These are phyloP conservation scores for Hyaloscypha variabilis DNA, from an alignment of 495 filamentous ascomycete genomes.

Conservation along the genomic window DNA sequence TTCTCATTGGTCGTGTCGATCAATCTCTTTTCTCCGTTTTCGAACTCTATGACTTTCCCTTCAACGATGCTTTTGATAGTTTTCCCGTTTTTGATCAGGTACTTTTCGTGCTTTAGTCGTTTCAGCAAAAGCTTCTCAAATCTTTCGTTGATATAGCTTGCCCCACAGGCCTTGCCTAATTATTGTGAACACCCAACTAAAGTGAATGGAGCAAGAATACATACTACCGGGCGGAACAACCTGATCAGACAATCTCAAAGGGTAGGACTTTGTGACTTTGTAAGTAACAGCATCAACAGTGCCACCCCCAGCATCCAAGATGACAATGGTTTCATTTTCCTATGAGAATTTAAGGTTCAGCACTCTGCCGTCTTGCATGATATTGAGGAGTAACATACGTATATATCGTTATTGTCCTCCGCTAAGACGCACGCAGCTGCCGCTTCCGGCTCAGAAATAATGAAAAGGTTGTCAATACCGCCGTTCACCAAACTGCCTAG, in stretches of 20 bases:
- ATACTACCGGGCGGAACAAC: conserved; percentile 16
- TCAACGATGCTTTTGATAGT: conserved; percentile 17
- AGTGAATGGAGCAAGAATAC: conserved; percentile 1
- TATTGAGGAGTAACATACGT: conserved; percentile 10
- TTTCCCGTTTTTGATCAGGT: conserved; percentile 19
- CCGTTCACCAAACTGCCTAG: conserved; percentile 26
- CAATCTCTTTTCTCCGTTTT: conserved; percentile 18
- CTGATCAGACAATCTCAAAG: conserved; percentile 30
- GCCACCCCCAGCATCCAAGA: conserved; percentile 53
- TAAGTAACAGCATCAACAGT: conserved; percentile 56
- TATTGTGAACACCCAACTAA: background rate
- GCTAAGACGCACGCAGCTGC: conserved; percentile 34
- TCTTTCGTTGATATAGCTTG: conserved; percentile 24
- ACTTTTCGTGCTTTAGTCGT: conserved; percentile 11
- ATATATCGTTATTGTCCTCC: conserved; percentile 12
- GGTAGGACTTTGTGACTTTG: conserved; percentile 48
- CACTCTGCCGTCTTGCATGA: conserved; percentile 17
- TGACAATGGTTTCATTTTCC: conserved; percentile 39
- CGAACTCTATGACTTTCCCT: conserved; percentile 11
- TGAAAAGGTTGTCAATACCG: conserved; percentile 33
- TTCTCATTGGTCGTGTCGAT: conserved; percentile 8
- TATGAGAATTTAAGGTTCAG: conserved; percentile 22
- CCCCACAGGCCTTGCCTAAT: conserved; percentile 17
- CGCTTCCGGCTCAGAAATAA: conserved; percentile 39
- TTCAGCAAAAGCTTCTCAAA: conserved; percentile 18